A percentile compares a stretch with the other conserved stretches of the same genome.
phyloP scores from a whole-genome alignment of 1,139 yeast genomes.

The Eremothecium sinecaudum region DNA sequence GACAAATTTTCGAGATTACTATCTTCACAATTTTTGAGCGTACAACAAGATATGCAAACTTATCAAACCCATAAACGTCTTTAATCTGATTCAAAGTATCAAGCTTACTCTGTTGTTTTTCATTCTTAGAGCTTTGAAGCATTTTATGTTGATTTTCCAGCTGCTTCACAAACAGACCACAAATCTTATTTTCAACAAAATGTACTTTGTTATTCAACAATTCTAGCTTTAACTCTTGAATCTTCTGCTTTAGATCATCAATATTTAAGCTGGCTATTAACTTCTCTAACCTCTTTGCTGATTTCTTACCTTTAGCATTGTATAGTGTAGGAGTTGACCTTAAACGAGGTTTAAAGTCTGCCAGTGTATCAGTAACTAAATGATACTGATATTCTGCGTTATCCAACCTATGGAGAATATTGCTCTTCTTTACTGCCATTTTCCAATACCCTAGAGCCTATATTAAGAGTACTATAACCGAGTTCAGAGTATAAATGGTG shows the following conservation, averaged over 20 bases:
- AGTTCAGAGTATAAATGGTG: too few relatives aligned
- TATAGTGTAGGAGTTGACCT: conserved; percentile 43
- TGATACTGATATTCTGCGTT: conserved; percentile 31
- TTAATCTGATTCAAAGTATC: conserved; percentile 12
- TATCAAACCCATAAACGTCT: conserved; percentile 16
- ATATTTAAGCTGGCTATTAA: conserved; percentile 33
- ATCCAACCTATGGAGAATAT: conserved; percentile 31
- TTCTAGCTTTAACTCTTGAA: conserved; percentile 39
- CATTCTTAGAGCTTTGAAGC: conserved; percentile 19
- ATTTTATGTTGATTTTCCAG: conserved; percentile 28
- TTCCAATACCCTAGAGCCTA: too few relatives aligned
- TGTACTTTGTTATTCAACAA: conserved; percentile 44
- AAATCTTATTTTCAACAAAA: conserved; percentile 38
- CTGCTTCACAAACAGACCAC: conserved; percentile 32
- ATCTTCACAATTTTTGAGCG: conserved; percentile 30
- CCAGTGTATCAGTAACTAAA: conserved; percentile 23
- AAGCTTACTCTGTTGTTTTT: conserved; percentile 10
- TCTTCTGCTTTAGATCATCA: conserved; percentile 38
- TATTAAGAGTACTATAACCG: too few relatives aligned
- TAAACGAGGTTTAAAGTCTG: conserved; percentile 40
- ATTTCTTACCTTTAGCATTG: conserved; percentile 39
- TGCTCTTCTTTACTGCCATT: conserved; percentile 27
- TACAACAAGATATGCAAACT: conserved; percentile 22
- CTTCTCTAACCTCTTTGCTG: conserved; percentile 30
- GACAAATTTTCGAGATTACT: conserved; percentile 16